Base-by-base conservation (phyloP, 2,329 filamentous ascomycete species). In the Hypoxylon sp. region DNA sequence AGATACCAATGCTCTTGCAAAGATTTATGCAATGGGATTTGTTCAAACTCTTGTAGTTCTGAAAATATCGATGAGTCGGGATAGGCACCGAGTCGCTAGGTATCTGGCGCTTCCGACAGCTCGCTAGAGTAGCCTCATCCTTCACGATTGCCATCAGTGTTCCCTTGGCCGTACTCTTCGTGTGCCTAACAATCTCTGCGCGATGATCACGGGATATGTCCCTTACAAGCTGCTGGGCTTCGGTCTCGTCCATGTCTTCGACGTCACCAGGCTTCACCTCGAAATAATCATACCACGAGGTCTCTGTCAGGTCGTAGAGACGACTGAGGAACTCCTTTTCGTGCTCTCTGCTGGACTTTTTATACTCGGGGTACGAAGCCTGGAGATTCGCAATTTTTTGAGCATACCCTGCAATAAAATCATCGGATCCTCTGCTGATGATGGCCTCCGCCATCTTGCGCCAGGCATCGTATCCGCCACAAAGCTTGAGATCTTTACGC, bases 391-490 rank as follows among this genome's bases (percentile, higher is more conserved):
- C 2, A 1, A 44, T 17, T n/a, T 44, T 44, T 3, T 21, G 7
- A 11, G 21, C 8, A 7, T 11, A n/a, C 3, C 17, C 6, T 19
- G 5, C 24, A 5, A 27, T 27, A 27, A 27, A 27, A 27, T 19
- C 44, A 7, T 27, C 29, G 39, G 19, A 2, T 1, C 21, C 6
- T 6, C 27, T 15, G 27, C 6, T 19, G 31, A 42, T 17, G 15
- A 64, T 46, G 8, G 46, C 58, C 13, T 52, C 21, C 0, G 13
- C 37, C 15, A 67, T 15, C 0, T 13, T 0, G 3, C 17, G 1
- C 65, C 65, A 70, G 24, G 50, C 6, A 21, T 68, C 55, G 2
- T 37, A 3, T 11, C 70, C 70, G 17, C 67, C 65, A 17, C 65
- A 70, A 1, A 1, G 6, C 2, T 24, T 31, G 4, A 46, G 3